A percentile compares a stretch with the other conserved stretches of the same genome.
phyloP scores from a whole-genome alignment of 441 rosid species.

The Lepidium campestre region DNA sequence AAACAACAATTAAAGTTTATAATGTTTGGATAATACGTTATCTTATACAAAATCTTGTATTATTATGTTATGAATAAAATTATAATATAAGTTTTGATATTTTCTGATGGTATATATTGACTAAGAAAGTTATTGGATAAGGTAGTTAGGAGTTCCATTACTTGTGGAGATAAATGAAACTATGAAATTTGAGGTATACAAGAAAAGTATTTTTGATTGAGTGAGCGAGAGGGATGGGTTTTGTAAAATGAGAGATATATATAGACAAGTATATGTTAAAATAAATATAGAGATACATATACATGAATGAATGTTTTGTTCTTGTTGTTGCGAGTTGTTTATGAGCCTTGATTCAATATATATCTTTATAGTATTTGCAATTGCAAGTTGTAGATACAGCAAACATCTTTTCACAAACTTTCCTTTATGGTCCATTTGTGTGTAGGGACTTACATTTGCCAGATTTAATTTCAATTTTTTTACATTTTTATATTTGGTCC shows the following conservation, averaged over 20 bases:
- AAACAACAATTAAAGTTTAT: neutral
- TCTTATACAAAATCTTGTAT: neutral
- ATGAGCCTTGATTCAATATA: constrained; percentile 14
- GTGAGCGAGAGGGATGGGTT: constrained; percentile 24
- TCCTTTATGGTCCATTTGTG: constrained; percentile 24
- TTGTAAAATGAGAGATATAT: constrained; percentile 8
- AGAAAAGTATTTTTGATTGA: constrained; percentile 8
- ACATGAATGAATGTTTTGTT: neutral
- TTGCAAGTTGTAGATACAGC: constrained; percentile 17
- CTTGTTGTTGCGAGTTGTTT: constrained; percentile 15
- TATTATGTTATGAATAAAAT: too few relatives aligned
- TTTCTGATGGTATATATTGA: neutral
- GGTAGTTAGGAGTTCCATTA: constrained; percentile 20
- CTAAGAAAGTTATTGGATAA: constrained; percentile 18
- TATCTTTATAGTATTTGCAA: constrained; percentile 10
- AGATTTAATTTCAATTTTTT: constrained; percentile 14
- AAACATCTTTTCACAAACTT: constrained; percentile 25
- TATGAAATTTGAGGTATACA: constrained; percentile 17
- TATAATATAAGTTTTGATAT: neutral
- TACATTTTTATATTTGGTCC: constrained; percentile 10
- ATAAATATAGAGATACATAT: too few relatives aligned
- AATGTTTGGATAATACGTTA: neutral
- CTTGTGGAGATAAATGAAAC: constrained; percentile 15
- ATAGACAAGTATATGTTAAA: too few relatives aligned
- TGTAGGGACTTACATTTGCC: constrained; percentile 26